Base-by-base conservation (phyloP, 2,329 filamentous ascomycete species). In the Pseudocercospora vitis region DNA sequence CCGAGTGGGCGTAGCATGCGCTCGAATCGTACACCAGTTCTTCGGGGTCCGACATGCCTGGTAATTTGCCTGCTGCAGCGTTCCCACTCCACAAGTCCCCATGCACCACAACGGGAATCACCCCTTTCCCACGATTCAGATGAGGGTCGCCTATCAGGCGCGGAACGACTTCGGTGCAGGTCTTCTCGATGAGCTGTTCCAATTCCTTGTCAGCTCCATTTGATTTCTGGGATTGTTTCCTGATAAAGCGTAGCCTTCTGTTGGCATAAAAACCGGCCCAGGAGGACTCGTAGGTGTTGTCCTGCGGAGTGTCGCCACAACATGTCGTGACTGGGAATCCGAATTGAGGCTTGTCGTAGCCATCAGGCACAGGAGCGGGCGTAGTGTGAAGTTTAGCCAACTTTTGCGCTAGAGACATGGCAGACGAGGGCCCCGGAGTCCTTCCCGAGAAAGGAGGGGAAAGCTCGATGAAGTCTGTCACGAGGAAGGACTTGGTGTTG, bases 71-170 rank as follows among this genome's bases (percentile, higher is more conserved):
- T 3, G 76, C 71, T 8, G 83, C 82, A 46, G 87, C 83, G 70
- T 96, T 96, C 0, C 92, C 92, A 60, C 84, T 88, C 92, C 92
- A 96, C n/a, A 96, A 71, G 73, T 96, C 91, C 0, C 92, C 92
- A 67, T 97, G 92, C 0, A 96, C 78, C 4, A 95, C 81, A 0
- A 94, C 91, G 0, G 91, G 90, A n/a, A 70, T 76, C 21, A 94
- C 78, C 0, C 78, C 80, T 44, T 81, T 74, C 3, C 80, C 79
- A 56, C 74, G 75, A 33, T 81, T 83, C 8, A 95, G 70, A 66
- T 85, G 82, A 0, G 74, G 78, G 48, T 89, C 84, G 0, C 85
- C 83, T 9, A 96, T 74, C n/a, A 96, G 72, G 1, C 86, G 74
- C 0, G 90, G 89, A 1, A 96, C 88, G 0, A 96, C 86, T 6